A percentile compares a stretch with the other conserved stretches of the same genome.
These are phyloP conservation scores for Zymoseptoria ardabiliae DNA, from an alignment of 2,329 filamentous ascomycete species.

Conservation along the genomic window DNA sequence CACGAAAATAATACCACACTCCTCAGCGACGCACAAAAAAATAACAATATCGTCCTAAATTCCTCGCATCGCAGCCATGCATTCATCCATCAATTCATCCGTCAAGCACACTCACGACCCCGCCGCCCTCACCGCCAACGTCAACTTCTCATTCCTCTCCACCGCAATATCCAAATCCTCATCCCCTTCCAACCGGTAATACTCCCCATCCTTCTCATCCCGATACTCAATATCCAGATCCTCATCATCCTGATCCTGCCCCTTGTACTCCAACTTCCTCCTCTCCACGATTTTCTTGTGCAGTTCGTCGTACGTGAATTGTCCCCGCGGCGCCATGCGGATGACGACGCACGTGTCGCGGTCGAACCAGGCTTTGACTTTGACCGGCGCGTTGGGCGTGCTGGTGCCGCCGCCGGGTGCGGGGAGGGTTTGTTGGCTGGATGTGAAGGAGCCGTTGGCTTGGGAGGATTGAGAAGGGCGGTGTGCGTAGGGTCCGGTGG, in stretches of 20 bases:
- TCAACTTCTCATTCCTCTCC: slow-evolving; percentile 77
- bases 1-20: neutral
- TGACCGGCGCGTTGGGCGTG: slow-evolving; percentile 46
- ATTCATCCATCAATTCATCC: neutral
- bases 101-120: slow-evolving; percentile 2
- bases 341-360: slow-evolving; percentile 82
- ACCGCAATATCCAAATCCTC: slow-evolving; percentile 75
- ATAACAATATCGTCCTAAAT: neutral
- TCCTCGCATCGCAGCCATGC: neutral
- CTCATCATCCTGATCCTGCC: slow-evolving; percentile 32
- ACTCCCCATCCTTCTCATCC: slow-evolving; percentile 71
- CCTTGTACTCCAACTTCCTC: slow-evolving; percentile 57
- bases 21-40: neutral
- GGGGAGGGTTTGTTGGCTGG: neutral
- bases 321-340: slow-evolving; percentile 64
- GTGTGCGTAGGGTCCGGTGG: slow-evolving; percentile 10
- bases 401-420: neutral
- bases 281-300: slow-evolving; percentile 79
- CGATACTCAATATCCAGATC: slow-evolving; percentile 73
- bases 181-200: slow-evolving; percentile 68
- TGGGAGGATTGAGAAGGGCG: slow-evolving; percentile 12
- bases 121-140: slow-evolving; percentile 46
- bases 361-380: slow-evolving; percentile 92
- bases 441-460: slow-evolving; percentile 6
- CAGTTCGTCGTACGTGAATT: slow-evolving; percentile 66